Percentiles rank a stretch among this genome's conserved stretches.
phyloP scores from a whole-genome alignment of 169 alveolate species.

The Cyclospora cayetanensis region DNA sequence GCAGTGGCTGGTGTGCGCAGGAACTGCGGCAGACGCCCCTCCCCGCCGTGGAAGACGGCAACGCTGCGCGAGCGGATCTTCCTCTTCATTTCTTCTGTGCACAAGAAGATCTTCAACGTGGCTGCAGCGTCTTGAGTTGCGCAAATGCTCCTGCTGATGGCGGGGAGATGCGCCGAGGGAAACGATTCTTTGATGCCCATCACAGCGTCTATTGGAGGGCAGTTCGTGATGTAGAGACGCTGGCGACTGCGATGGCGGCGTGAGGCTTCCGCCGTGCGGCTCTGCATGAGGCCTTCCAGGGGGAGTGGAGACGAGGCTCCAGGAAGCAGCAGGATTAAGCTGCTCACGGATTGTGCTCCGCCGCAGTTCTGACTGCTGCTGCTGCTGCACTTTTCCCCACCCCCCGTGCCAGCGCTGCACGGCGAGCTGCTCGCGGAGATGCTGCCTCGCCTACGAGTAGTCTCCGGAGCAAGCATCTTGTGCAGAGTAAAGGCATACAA shows the following conservation, averaged over 20 bases:
- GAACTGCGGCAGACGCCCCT: neutral
- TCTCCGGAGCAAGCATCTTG: neutral
- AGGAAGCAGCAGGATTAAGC: conserved; percentile 52
- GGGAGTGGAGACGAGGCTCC: conserved; percentile 33
- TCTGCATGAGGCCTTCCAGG: conserved; percentile 66
- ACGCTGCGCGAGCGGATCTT: conserved; percentile 1
- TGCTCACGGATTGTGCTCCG: conserved; percentile 47
- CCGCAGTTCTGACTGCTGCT: neutral
- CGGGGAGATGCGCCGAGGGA: conserved; percentile 40
- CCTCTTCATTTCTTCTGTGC: conserved; percentile 23
- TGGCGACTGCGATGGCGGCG: conserved; percentile 64
- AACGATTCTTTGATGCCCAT: conserved; percentile 34
- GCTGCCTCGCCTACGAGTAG: neutral
- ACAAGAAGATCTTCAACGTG: neutral
- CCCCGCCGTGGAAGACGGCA: neutral
- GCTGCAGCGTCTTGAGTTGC: conserved; percentile 49
- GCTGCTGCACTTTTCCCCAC: neutral
- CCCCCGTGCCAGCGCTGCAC: too few species aligned
- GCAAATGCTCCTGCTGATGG: conserved; percentile 44
- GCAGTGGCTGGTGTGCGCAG: neutral
- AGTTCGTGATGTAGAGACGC: conserved; percentile 57
- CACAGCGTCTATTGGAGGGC: conserved; percentile 65
- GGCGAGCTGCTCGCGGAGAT: neutral
- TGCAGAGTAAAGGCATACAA: conserved; percentile 68
- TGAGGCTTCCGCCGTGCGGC: conserved; percentile 70